A percentile compares a stretch with the other conserved stretches of the same genome.
phyloP scores from a whole-genome alignment of 169 alveolate species.

The Eimeria praecox region DNA sequence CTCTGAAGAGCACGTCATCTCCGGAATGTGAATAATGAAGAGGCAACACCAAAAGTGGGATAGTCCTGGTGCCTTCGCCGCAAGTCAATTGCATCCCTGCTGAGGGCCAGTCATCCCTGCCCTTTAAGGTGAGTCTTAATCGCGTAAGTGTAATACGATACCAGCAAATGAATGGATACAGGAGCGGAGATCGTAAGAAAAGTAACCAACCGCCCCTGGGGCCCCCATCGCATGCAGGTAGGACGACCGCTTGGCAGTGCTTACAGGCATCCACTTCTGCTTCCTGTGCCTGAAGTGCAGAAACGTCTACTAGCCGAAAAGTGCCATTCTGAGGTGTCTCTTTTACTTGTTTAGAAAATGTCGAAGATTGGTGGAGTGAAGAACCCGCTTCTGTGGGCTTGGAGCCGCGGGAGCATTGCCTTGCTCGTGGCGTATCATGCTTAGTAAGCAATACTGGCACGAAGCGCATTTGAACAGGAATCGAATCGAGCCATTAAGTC shows the following conservation, averaged over 20 bases:
- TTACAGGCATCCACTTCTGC: neutral
- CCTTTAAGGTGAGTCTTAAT: neutral
- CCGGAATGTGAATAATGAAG: neutral
- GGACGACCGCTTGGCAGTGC: neutral
- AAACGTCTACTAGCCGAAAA: neutral
- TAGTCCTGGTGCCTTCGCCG: neutral
- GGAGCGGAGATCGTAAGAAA: neutral
- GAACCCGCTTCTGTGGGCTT: neutral
- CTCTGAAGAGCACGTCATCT: constrained; percentile 16
- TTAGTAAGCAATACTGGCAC: neutral
- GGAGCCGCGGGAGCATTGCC: neutral
- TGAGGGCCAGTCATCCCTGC: neutral
- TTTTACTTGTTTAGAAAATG: neutral
- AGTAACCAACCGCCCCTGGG: neutral
- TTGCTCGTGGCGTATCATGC: neutral
- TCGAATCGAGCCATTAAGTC: neutral
- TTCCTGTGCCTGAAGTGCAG: neutral
- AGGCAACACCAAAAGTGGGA: neutral
- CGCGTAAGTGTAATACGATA: neutral
- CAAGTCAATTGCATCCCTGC: neutral
- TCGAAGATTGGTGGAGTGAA: neutral
- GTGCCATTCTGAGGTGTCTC: neutral
- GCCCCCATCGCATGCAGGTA: neutral
- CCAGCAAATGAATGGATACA: neutral
- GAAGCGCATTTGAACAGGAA: neutral